Conservation (phyloP, 768 basidiomycete species). For the Lentinula sp. region DNA sequence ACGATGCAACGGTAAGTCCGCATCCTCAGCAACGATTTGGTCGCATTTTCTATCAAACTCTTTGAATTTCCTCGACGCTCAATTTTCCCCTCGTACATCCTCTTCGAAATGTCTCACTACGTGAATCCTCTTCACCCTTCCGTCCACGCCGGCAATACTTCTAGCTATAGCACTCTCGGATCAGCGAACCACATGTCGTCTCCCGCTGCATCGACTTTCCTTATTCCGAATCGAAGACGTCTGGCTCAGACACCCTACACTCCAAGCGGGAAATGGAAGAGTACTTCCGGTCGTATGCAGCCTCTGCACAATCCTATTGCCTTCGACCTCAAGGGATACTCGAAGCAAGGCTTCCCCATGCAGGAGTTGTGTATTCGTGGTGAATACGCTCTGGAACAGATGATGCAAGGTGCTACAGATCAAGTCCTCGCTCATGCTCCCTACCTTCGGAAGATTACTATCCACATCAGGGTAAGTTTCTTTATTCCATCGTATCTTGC, state of each 20-base stretch:
- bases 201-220: slow-evolving; percentile 15
- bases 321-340: slow-evolving; percentile 38
- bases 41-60: background rate
- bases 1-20: background rate
- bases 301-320: slow-evolving; percentile 21
- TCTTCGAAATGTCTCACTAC: background rate
- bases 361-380: slow-evolving; percentile 34
- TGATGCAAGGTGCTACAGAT: slow-evolving; percentile 35
- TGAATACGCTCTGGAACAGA: slow-evolving; percentile 24
- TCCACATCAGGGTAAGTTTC: slow-evolving; percentile 32
- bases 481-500: background rate
- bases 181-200: background rate
- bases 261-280: slow-evolving; percentile 19
- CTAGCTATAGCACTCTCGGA: background rate
- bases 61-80: background rate
- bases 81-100: background rate
- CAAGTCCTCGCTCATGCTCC: slow-evolving; percentile 29
- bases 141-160: background rate
- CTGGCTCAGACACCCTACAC: slow-evolving; percentile 26
- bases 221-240: slow-evolving; percentile 25
- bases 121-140: background rate
- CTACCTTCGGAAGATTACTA: slow-evolving; percentile 22
- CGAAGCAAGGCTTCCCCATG: slow-evolving; percentile 39
- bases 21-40: background rate
- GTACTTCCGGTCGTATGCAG: slow-evolving; percentile 14